Evolutionary conservation across 2,329 filamentous ascomycete species (phyloP).

Genomic region (Monilinia fructigena): DNA sequence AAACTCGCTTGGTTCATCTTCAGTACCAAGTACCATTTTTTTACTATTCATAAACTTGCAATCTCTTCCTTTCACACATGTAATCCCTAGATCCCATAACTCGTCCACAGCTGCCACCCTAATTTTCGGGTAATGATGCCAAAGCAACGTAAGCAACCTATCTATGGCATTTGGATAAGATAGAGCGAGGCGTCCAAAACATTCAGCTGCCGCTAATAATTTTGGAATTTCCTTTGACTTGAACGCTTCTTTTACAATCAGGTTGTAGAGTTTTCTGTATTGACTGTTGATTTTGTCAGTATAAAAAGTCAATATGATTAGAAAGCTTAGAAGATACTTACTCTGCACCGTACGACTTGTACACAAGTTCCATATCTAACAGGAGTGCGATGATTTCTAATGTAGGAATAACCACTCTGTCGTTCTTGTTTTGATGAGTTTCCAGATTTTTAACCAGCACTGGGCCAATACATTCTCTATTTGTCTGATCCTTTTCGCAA

Average conservation of each 20-base stretch:
- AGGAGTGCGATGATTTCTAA: slow-evolving; percentile 78
- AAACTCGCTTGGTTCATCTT: background rate
- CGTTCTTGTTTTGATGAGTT: slow-evolving; percentile 50
- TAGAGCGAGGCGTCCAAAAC: slow-evolving; percentile 1
- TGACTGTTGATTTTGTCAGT: background rate
- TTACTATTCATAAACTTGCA: background rate
- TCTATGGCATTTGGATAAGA: background rate
- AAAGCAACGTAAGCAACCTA: background rate
- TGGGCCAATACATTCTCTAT: slow-evolving; percentile 46
- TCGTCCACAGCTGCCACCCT: slow-evolving; percentile 8
- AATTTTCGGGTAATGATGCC: background rate
- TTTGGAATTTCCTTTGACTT: background rate
- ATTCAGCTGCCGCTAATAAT: slow-evolving; percentile 3
- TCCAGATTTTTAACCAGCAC: slow-evolving; percentile 56
- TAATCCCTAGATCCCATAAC: background rate
- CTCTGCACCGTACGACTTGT: background rate
- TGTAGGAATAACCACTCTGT: slow-evolving; percentile 71
- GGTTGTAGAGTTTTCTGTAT: background rate
- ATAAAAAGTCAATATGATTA: background rate
- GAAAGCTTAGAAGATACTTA: background rate
- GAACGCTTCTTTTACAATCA: background rate
- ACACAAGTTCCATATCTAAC: slow-evolving; percentile 51
- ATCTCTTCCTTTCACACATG: background rate
- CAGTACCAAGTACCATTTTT: background rate
- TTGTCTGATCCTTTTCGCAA: slow-evolving; percentile 40